Percentiles rank a stretch among this genome's conserved stretches.
These are phyloP conservation scores for Hippophae tibetana DNA, from an alignment of 306 rosid species.

Conservation along the genomic window DNA sequence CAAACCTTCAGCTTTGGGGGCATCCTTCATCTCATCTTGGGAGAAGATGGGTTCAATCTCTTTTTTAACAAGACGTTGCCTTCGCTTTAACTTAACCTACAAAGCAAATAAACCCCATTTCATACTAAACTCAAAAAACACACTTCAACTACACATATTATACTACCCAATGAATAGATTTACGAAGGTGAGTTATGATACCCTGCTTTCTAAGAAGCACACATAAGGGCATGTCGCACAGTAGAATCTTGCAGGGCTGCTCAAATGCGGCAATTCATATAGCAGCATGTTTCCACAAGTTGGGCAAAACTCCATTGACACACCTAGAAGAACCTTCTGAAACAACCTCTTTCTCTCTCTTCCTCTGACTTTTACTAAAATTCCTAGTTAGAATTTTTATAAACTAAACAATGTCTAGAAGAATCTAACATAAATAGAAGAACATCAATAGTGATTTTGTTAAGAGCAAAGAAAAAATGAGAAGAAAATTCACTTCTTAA, in stretches of 20 bases:
- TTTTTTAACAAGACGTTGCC: conserved; percentile 40
- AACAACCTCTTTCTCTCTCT: background rate
- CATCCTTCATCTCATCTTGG: conserved; percentile 43
- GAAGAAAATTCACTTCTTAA: too few relatives aligned
- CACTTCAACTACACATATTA: background rate
- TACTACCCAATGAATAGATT: background rate
- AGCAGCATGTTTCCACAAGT: conserved; percentile 48
- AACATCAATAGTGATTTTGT: too few relatives aligned
- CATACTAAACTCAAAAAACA: background rate
- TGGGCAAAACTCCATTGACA: conserved; percentile 59
- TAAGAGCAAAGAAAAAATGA: too few relatives aligned
- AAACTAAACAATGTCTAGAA: too few relatives aligned
- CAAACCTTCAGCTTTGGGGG: conserved; percentile 50
- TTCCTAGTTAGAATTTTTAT: too few relatives aligned
- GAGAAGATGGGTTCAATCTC: conserved; percentile 46
- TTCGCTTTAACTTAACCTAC: conserved; percentile 57
- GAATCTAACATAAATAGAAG: too few relatives aligned
- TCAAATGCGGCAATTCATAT: conserved; percentile 43
- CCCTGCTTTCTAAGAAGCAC: conserved; percentile 34
- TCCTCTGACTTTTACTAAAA: too few relatives aligned
- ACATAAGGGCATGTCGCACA: conserved; percentile 60
- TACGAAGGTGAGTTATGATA: background rate
- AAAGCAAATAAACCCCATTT: conserved; percentile 8
- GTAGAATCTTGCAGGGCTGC: conserved; percentile 40
- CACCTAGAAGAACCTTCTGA: conserved; percentile 2